phyloP scores from a whole-genome alignment of 495 filamentous ascomycete genomes.

The Trichoderma reesei region DNA sequence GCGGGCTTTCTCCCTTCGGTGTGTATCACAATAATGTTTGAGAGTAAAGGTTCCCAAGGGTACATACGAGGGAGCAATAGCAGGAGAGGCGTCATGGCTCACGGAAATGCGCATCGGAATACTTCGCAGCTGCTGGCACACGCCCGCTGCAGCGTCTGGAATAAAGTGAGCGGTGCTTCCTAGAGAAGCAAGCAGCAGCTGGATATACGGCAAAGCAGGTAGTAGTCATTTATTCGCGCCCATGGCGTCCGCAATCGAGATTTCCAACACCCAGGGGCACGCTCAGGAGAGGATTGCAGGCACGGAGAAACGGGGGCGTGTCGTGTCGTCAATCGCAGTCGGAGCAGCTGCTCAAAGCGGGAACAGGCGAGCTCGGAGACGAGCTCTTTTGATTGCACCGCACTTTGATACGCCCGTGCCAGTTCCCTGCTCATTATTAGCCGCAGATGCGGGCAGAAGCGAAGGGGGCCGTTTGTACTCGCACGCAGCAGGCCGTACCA shows the following conservation, averaged over 20 bases:
- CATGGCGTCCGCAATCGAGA: slow-evolving; percentile 1
- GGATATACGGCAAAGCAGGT: too few relatives aligned
- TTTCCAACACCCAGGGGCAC: background rate
- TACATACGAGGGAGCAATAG: background rate
- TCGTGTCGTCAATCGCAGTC: slow-evolving; percentile 7
- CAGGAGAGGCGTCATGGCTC: background rate
- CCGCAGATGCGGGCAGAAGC: slow-evolving; percentile 9
- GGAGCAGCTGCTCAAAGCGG: slow-evolving; percentile 7
- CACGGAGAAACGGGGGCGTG: slow-evolving; percentile 3
- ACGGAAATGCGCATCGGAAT: background rate
- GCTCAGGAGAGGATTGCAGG: background rate
- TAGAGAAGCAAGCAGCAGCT: too few relatives aligned
- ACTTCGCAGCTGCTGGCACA: background rate
- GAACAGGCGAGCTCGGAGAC: background rate
- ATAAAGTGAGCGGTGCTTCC: background rate
- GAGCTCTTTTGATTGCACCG: slow-evolving; percentile 6
- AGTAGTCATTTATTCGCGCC: background rate
- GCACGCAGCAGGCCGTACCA: too few relatives aligned
- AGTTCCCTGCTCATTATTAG: slow-evolving; percentile 8
- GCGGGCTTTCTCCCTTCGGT: background rate
- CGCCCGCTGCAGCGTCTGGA: background rate
- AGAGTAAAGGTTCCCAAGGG: background rate
- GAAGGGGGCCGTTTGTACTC: background rate
- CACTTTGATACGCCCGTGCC: slow-evolving; percentile 6
- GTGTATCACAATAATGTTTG: background rate